These are phyloP conservation scores for Saccharomycopsis guyanensis DNA, from an alignment of 805 yeast genomes.

Conservation along the genomic window DNA sequence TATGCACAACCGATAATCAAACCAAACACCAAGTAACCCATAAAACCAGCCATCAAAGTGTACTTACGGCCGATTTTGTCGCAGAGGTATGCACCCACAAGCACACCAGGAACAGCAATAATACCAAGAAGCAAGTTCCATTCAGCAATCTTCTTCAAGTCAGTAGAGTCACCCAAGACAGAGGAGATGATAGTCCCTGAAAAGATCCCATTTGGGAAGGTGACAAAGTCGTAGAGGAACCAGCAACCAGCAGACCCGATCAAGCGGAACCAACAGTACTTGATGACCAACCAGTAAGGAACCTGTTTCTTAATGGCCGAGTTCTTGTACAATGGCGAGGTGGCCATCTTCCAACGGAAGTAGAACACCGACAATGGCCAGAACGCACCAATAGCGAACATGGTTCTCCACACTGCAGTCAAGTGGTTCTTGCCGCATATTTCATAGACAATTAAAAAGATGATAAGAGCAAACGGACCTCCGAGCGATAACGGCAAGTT, in stretches of 20 bases:
- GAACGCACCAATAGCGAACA: slow-evolving; percentile 55
- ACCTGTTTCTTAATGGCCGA: slow-evolving; percentile 52
- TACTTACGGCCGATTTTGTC: slow-evolving; percentile 65
- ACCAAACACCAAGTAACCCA: slow-evolving; percentile 65
- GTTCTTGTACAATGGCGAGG: slow-evolving; percentile 55
- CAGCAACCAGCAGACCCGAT: slow-evolving; percentile 69
- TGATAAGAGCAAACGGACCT: slow-evolving; percentile 65
- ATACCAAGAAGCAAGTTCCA: slow-evolving; percentile 63
- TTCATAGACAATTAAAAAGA: slow-evolving; percentile 60
- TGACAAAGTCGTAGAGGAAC: slow-evolving; percentile 76
- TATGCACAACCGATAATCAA: slow-evolving; percentile 62
- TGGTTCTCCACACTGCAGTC: slow-evolving; percentile 59
- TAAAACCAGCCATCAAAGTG: slow-evolving; percentile 63
- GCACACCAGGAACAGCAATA: slow-evolving; percentile 66
- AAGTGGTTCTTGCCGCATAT: slow-evolving; percentile 43
- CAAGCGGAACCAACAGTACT: slow-evolving; percentile 60
- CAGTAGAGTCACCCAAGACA: slow-evolving; percentile 32
- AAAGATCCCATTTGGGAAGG: slow-evolving; percentile 72
- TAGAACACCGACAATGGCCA: slow-evolving; percentile 70
- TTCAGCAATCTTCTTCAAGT: slow-evolving; percentile 54
- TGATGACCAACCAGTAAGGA: slow-evolving; percentile 52
- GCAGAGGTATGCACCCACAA: slow-evolving; percentile 58
- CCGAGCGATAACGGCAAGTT: slow-evolving; percentile 70
- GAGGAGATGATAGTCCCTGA: slow-evolving; percentile 51
- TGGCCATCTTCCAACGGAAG: slow-evolving; percentile 63